Percentiles rank a stretch among this genome's conserved stretches.
These are phyloP conservation scores for sorghum (Sorghum bicolor) DNA, from an alignment of 176 grass and related monocot species.

Conservation along the genomic window DNA sequence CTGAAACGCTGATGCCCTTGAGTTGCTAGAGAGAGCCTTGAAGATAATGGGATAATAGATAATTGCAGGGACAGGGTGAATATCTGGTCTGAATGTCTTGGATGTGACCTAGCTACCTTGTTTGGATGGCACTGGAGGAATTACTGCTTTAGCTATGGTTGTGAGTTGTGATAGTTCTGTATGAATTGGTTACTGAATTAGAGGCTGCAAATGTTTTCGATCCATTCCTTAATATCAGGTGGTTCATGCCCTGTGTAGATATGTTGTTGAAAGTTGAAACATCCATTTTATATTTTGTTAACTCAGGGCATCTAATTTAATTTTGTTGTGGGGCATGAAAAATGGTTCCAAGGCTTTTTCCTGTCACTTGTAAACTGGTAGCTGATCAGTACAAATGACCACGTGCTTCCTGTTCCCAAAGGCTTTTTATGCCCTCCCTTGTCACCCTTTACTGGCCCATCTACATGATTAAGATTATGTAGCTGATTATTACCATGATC, in stretches of 20 bases:
- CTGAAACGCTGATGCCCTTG: background rate
- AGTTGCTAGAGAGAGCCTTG: background rate
- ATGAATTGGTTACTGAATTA: background rate
- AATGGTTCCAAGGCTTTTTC: background rate
- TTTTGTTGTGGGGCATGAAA: background rate
- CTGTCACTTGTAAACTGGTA: background rate
- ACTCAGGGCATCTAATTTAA: background rate
- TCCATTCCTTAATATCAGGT: background rate
- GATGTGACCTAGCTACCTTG: background rate
- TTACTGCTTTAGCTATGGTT: background rate
- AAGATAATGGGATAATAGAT: background rate
- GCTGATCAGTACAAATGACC: background rate
- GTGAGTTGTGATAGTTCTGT: background rate
- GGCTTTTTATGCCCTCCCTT: background rate
- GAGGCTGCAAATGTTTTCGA: background rate
- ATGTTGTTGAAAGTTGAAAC: slow-evolving; percentile 15
- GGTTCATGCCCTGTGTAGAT: background rate
- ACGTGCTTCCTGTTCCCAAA: background rate
- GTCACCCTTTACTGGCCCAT: background rate
- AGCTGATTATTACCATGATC: background rate
- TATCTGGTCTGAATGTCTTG: background rate
- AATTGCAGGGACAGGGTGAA: background rate
- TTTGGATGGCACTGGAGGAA: background rate
- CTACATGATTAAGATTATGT: background rate
- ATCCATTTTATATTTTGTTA: background rate